Percentiles rank a stretch among this genome's conserved stretches.
Conservation (phyloP, 495 filamentous ascomycete genomes). For the Staphylotrichum longicolle region DNA sequence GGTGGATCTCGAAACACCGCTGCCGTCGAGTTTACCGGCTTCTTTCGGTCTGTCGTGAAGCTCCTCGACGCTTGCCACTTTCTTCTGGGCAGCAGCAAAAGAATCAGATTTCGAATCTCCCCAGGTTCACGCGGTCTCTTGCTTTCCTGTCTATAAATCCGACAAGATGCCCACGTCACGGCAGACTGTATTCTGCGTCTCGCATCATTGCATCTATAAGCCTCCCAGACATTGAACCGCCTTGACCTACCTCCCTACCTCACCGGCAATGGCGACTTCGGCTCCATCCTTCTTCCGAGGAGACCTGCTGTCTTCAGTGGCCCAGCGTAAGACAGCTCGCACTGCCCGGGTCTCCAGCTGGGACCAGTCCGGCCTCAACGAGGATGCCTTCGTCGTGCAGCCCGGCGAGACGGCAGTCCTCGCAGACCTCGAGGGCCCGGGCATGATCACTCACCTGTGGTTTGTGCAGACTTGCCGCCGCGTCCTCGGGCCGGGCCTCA, state of each 20-base stretch:
- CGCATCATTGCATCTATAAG: not conserved
- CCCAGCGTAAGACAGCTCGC: conserved; percentile 4
- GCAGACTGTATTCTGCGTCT: not conserved
- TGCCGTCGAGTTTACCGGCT: not conserved
- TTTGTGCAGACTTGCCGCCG: conserved; percentile 1
- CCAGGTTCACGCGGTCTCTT: not conserved
- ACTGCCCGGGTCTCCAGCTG: conserved; percentile 1
- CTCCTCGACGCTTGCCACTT: not conserved
- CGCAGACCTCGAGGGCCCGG: not conserved
- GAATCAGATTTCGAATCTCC: not conserved
- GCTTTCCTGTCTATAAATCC: not conserved
- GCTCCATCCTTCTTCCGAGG: not conserved
- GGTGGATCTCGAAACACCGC: not conserved
- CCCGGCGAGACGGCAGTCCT: conserved; percentile 4
- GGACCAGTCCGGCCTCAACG: conserved; percentile 8
- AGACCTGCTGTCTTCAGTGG: conserved; percentile 5
- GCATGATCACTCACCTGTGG: conserved; percentile 4
- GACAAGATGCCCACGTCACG: not conserved
- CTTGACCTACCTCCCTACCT: not conserved
- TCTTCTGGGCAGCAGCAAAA: not conserved
- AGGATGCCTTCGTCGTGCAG: conserved; percentile 7
- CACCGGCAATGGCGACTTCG: not conserved
- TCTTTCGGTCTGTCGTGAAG: conserved; percentile 4
- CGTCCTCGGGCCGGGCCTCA: conserved; percentile 4
- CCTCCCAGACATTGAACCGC: not conserved